A percentile compares a stretch with the other conserved stretches of the same genome.
Conservation (phyloP, 306 rosid genomes). For the Acacia crassicarpa region DNA sequence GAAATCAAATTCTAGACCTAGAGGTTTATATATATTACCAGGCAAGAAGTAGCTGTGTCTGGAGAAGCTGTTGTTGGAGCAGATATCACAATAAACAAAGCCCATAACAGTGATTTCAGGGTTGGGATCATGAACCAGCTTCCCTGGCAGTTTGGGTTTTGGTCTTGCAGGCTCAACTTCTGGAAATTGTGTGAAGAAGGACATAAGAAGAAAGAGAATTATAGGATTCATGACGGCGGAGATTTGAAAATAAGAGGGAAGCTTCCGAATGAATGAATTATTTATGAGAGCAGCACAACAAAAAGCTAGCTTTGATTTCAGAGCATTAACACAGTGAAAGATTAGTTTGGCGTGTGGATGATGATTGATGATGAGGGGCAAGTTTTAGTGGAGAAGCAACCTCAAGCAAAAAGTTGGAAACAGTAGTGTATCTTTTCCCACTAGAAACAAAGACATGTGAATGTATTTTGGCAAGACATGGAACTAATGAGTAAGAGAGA, state of each 20-base stretch:
- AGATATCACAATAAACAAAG: slow-evolving; percentile 88
- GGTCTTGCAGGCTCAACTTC: slow-evolving; percentile 59
- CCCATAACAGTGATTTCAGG: slow-evolving; percentile 94
- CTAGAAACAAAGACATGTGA: slow-evolving; percentile 87
- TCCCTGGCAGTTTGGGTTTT: slow-evolving; percentile 37
- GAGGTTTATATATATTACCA: slow-evolving; percentile 40
- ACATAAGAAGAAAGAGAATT: slow-evolving; percentile 49
- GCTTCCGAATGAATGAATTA: slow-evolving; percentile 13
- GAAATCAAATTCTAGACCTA: background rate
- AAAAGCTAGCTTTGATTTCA: slow-evolving; percentile 31
- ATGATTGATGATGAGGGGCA: slow-evolving; percentile 53
- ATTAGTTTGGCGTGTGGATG: slow-evolving; percentile 53
- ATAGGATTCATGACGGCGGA: slow-evolving; percentile 49
- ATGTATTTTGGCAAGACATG: slow-evolving; percentile 68
- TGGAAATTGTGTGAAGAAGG: slow-evolving; percentile 44
- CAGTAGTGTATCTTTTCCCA: slow-evolving; percentile 43
- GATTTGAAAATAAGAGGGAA: slow-evolving; percentile 18
- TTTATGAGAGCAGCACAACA: slow-evolving; percentile 14
- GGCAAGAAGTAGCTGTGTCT: slow-evolving; percentile 80
- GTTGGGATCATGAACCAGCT: slow-evolving; percentile 27
- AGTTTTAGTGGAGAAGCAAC: slow-evolving; percentile 48
- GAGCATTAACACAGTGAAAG: slow-evolving; percentile 44
- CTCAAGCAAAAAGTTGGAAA: slow-evolving; percentile 44
- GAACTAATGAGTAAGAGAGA: slow-evolving; percentile 68
- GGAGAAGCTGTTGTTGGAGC: slow-evolving; percentile 91